Percentiles rank a stretch among this genome's conserved stretches.
These are phyloP conservation scores for Fistulinella prunicolor DNA, from an alignment of 768 basidiomycete species.

Conservation along the genomic window DNA sequence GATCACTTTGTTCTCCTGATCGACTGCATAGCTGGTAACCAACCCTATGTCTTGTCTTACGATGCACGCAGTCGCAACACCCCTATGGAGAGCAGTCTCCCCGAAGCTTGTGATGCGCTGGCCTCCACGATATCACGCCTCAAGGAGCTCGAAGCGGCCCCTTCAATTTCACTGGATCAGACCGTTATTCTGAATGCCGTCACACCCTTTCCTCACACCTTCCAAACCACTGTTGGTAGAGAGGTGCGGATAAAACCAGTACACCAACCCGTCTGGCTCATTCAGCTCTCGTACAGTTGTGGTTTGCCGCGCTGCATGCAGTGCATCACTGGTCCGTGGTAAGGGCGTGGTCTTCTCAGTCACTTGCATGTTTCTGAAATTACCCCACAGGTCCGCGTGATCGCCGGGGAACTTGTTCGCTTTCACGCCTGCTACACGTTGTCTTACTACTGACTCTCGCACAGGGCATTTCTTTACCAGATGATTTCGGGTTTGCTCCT, in stretches of 20 bases:
- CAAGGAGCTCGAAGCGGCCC: constrained; percentile 46
- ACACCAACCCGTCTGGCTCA: constrained; percentile 1
- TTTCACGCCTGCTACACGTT: constrained; percentile 1
- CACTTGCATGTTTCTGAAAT: constrained; percentile 8
- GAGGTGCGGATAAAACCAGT: constrained; percentile 48
- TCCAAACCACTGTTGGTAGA: constrained; percentile 78
- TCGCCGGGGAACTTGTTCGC: constrained; percentile 78
- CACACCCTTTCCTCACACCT: constrained; percentile 72
- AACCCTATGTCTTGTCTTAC: constrained; percentile 63
- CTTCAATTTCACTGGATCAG: constrained; percentile 44
- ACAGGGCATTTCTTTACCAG: constrained; percentile 64
- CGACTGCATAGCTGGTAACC: constrained; percentile 46
- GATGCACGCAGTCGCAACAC: constrained; percentile 75
- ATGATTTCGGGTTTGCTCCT: constrained; percentile 84
- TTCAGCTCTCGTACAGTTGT: constrained; percentile 49
- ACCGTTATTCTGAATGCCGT: constrained; percentile 75
- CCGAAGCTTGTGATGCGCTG: constrained; percentile 57
- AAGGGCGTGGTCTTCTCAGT: constrained; percentile 19
- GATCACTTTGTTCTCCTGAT: constrained; percentile 76
- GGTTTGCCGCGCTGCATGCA: constrained; percentile 84
- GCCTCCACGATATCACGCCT: constrained; percentile 54
- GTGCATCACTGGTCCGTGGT: constrained; percentile 94
- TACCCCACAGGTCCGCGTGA: constrained; percentile 65
- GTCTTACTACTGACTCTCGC: constrained; percentile 9
- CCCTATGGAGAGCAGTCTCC: constrained; percentile 73